These are phyloP conservation scores for Aspergillus chevalieri DNA, from an alignment of 2,329 filamentous ascomycete species.

Conservation along the genomic window DNA sequence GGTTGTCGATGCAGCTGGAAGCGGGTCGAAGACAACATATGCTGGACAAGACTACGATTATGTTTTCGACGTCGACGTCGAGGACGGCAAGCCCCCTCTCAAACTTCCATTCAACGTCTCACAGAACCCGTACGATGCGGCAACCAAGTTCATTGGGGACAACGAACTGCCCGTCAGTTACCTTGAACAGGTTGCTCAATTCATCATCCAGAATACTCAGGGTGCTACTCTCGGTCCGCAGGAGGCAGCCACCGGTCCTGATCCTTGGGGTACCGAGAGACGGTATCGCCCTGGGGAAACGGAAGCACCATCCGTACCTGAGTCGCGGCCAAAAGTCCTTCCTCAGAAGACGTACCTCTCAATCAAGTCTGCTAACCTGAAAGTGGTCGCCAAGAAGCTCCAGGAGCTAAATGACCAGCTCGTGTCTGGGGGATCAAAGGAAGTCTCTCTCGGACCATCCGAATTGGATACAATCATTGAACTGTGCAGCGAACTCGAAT, in stretches of 20 bases:
- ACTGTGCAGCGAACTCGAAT: slow-evolving; percentile 60
- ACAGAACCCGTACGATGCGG: slow-evolving; percentile 86
- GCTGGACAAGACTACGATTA: slow-evolving; percentile 88
- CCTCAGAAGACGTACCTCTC: slow-evolving; percentile 75
- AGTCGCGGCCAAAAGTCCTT: slow-evolving; percentile 54
- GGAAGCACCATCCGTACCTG: slow-evolving; percentile 31
- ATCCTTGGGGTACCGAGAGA: slow-evolving; percentile 72
- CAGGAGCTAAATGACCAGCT: slow-evolving; percentile 64
- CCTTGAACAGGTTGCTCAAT: slow-evolving; percentile 85
- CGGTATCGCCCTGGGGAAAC: slow-evolving; percentile 70
- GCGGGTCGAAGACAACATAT: slow-evolving; percentile 68
- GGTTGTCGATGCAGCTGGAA: slow-evolving; percentile 83
- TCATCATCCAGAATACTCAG: slow-evolving; percentile 84
- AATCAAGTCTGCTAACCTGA: slow-evolving; percentile 66
- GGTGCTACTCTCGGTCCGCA: slow-evolving; percentile 68
- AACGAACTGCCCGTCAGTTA: slow-evolving; percentile 85
- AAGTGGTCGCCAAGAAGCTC: slow-evolving; percentile 70
- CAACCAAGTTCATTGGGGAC: slow-evolving; percentile 81
- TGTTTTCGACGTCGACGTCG: slow-evolving; percentile 93
- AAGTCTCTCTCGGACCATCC: slow-evolving; percentile 64
- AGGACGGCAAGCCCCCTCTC: slow-evolving; percentile 84
- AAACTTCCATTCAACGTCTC: slow-evolving; percentile 92
- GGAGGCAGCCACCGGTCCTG: slow-evolving; percentile 49
- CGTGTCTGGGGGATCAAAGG: slow-evolving; percentile 64
- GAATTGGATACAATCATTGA: slow-evolving; percentile 59